Evolutionary conservation across 805 yeast genomes (phyloP), one percentile per base, ranked within the genome.

Genomic region (Wickerhamiella siamensis): DNA sequence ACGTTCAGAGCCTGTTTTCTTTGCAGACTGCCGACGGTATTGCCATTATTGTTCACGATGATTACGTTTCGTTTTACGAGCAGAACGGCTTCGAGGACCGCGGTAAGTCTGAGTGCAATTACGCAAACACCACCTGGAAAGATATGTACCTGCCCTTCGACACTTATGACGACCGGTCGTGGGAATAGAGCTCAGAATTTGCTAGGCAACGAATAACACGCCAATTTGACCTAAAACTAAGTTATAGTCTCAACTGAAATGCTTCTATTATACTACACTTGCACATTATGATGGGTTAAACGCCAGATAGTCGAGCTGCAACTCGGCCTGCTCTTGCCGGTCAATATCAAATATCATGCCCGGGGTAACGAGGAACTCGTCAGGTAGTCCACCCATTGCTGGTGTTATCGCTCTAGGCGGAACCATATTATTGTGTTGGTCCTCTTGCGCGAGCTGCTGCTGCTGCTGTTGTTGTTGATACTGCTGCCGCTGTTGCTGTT

Each of bases 1-100:
- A 83, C 63, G 72, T 87, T 47, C 96, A 91, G 60, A 83, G 88
- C 56, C 65, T 88, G 60, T 74, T 83, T 38, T 84, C 84, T 58
- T 94, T 86, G 58, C 83, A 77, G 51, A 77, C 84, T 47, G 95
- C 91, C 36, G 82, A 77, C 51, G 71, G 75, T 53, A 76, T 88
- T 39, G 72, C 77, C 5, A 66, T 88, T 26, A 70, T 88, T 45
- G 82, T 86, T 24, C 84, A 82, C 54, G 71, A 74, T 38, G 65
- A 69, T 19, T 67, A 84, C 53, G 62, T 77, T 16, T 78, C 80
- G 17, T 87, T 87, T 60, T 88, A 88, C 63, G 77, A 75, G 53
- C 74, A 79, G 51, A 69, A 84, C 31, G 96, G 95, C 0, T 91
- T 88, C 61, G 64, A 67, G 45, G 75, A 78, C 51, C 64, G 66